Base-by-base conservation (phyloP, 139 green algal species). In the Tetraselmis striata region DNA sequence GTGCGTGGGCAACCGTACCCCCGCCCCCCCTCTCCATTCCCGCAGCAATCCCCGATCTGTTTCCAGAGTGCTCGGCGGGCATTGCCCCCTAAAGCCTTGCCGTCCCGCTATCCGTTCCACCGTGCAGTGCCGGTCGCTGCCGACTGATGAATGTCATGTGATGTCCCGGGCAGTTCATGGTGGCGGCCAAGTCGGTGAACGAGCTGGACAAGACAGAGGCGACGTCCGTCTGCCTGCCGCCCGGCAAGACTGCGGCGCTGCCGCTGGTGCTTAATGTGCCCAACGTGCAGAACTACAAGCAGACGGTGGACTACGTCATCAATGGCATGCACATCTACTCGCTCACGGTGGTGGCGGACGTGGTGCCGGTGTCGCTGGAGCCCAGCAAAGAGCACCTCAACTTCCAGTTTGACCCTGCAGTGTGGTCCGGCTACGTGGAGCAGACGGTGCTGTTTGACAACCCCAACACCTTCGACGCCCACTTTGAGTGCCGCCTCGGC, bases 281-380 rank as follows among this genome's bases (percentile, higher is more conserved):
- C 75, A 2, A 81, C 1, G 81, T 85, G n/a, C 25, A 76, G 58
- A 32, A n/a, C 22, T 84, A 91, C 30, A 86, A 81, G n/a, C 84
- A 89, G 32, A 86, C 80, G 27, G 59, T 94, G 0, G 87, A 90
- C 83, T 95, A 94, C 87, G 83, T 85, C 59, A 87, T 96, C 85
- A 96, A 96, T 83, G 86, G 86, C 77, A 86, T 80, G 45, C 89
- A 93, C 79, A 77, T 91, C 24, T 90, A 91, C 75, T 79, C 79
- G n/a, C 90, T 94, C 28, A 58, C 87, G 28, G 87, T 94, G 23
- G 31, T 77, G 5, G 91, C 88, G 5, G 81, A 91, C 24, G 91
- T 96, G 74, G 89, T 94, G 25, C 87, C 91, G 18, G 89, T 93
- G 28, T 86, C 83, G 0, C 79, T 95, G 82, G 88, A 94, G 59